Percentiles rank a stretch among this genome's conserved stretches.
These are phyloP conservation scores for Xylaria nigripes DNA, from an alignment of 495 filamentous ascomycete species.

Conservation along the genomic window DNA sequence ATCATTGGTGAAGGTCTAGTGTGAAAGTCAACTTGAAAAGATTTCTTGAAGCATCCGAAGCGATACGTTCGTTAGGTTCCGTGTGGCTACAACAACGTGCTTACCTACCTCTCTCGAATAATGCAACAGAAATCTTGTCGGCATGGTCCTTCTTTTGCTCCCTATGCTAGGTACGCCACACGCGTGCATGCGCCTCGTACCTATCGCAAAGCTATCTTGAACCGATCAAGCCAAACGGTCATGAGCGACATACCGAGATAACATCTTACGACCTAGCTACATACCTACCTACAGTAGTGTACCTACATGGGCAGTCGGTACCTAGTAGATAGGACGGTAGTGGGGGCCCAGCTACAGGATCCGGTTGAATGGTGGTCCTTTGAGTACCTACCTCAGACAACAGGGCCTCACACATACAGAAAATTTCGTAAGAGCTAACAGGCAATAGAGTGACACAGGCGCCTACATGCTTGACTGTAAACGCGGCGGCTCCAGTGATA, in stretches of 20 bases:
- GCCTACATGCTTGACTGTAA: not conserved
- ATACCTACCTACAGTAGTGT: too few relatives aligned
- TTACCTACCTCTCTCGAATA: too few relatives aligned
- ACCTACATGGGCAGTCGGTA: too few relatives aligned
- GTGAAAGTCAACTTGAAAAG: too few relatives aligned
- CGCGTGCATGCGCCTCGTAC: not conserved
- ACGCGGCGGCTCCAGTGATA: not conserved
- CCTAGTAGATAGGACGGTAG: too few relatives aligned
- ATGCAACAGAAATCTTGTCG: not conserved
- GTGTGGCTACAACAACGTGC: not conserved
- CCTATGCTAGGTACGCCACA: not conserved
- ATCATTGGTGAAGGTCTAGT: too few relatives aligned
- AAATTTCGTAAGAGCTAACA: slow-evolving; percentile 2
- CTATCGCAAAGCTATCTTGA: not conserved
- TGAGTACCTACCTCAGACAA: too few relatives aligned
- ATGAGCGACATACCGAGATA: too few relatives aligned
- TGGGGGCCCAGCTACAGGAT: too few relatives aligned
- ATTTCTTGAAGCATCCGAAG: not conserved
- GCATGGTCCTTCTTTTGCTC: not conserved
- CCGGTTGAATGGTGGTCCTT: too few relatives aligned
- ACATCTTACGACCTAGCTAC: too few relatives aligned
- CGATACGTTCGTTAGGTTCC: not conserved
- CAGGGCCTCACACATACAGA: not conserved
- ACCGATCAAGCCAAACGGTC: too few relatives aligned
- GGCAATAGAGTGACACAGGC: not conserved